Conservation (phyloP, 2,329 filamentous ascomycete species). For the Claviceps maximensis region DNA sequence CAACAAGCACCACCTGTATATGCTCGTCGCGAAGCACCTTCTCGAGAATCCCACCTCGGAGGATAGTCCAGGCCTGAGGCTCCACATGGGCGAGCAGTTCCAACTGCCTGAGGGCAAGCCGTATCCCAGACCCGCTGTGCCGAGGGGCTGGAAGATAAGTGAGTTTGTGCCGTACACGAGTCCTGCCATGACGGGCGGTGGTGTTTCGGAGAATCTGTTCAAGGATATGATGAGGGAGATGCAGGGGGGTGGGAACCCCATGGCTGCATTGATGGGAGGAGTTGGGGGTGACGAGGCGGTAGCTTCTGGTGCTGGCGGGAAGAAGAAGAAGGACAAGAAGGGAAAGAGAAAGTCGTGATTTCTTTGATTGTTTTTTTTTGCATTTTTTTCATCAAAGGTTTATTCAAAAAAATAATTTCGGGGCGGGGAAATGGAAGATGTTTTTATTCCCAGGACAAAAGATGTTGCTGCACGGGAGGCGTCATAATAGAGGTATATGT, state of each 20-base stretch:
- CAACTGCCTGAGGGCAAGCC: conserved; percentile 47
- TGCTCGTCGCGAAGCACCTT: conserved; percentile 65
- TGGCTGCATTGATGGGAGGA: conserved; percentile 29
- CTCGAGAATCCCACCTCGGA: conserved; percentile 65
- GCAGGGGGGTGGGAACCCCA: conserved; percentile 37
- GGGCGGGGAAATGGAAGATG: no score
- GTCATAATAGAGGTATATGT: no score
- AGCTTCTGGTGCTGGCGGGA: conserved; percentile 16
- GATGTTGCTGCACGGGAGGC: no score
- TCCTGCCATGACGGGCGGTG: conserved; percentile 80
- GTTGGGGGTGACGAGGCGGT: conserved; percentile 8
- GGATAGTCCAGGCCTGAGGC: conserved; percentile 50
- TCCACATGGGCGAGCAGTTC: conserved; percentile 62
- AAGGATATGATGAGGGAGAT: conserved; percentile 97
- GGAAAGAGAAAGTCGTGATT: conserved; percentile 25
- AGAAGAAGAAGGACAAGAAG: conserved; percentile 39
- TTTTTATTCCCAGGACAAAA: no score
- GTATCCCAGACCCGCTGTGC: conserved; percentile 60
- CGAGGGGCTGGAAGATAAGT: conserved; percentile 83
- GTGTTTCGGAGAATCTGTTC: conserved; percentile 86
- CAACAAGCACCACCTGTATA: conserved; percentile 78
- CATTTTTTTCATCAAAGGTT: no score
- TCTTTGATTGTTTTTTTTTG: neutral
- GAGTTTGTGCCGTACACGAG: conserved; percentile 76
- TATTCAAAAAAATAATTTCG: no score